Evolutionary conservation across 2,329 filamentous ascomycete species (phyloP), one percentile per base, ranked within the genome.

Genomic region (Thielaviopsis ethacetica): DNA sequence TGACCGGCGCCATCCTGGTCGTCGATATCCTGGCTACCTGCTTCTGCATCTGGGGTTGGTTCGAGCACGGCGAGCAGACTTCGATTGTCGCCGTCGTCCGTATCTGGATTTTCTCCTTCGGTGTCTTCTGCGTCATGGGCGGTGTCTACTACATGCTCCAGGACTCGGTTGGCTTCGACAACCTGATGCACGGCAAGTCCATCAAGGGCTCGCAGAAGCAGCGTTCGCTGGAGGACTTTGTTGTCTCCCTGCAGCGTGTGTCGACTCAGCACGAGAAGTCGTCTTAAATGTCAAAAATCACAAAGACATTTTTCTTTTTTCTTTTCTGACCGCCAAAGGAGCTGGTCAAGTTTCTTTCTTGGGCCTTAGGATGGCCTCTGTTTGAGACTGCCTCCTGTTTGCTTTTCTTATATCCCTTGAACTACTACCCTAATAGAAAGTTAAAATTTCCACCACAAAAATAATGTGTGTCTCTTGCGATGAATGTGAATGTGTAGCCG

Each of bases 181-280:
- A 93, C 76, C 78, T 95, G 63, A 93, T 95, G 86, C 88, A 95
- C 75, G 88, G 88, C 69, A 91, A 91, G 77, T 86, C 83, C 63
- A 82, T 82, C 65, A 89, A 90, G 79, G 83, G 84, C 72, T 85
- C 82, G 73, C 79, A 84, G 73, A 91, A 88, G 79, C 87, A 91
- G 75, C 80, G 88, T 66, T 88, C 84, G 53, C 79, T 91, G 63
- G 89, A 95, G 77, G 88, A 95, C 75, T 94, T 95, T 68, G 87
- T 93, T 71, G 87, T 94, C 69, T 90, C 86, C 62, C 79, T 94
- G 71, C 88, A 94, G 77, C 86, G 89, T 73, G 87, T 93, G 65
- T 91, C 88, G 59, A 93, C 86, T 62, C 87, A 93, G 75, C 89
- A 95, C 77, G 88, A 94, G 78, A 91, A 91, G 80, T 86, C 83